Evolutionary conservation across 768 basidiomycete genomes (phyloP).

Genomic region (Mycena floridula): DNA sequence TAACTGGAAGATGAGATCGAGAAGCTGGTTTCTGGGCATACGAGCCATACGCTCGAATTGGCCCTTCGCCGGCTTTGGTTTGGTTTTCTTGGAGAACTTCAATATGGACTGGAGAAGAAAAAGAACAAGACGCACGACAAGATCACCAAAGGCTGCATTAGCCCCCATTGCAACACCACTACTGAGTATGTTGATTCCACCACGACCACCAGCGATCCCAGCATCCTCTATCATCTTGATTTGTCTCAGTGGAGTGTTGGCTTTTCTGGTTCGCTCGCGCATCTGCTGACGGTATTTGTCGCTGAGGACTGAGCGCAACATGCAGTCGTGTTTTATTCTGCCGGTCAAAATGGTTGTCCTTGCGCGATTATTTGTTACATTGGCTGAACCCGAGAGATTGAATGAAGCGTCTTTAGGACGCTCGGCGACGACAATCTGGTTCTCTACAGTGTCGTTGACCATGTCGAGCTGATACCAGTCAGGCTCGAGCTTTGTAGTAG

Average conservation of each 20-base stretch:
- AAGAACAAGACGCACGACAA: conserved; percentile 62
- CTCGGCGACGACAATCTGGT: conserved; percentile 82
- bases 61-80: conserved; percentile 61
- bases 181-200: conserved; percentile 72
- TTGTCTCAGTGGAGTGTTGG: conserved; percentile 60
- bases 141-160: conserved; percentile 52
- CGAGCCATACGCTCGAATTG: conserved; percentile 87
- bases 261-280: conserved; percentile 56
- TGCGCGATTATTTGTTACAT: conserved; percentile 47
- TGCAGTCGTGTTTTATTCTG: conserved; percentile 77
- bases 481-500: conserved; percentile 32
- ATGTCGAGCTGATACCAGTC: conserved; percentile 86
- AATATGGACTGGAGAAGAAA: conserved; percentile 5
- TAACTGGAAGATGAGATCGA: conserved; percentile 73
- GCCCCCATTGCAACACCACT: conserved; percentile 64
- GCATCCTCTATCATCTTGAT: conserved; percentile 74
- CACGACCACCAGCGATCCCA: conserved; percentile 59
- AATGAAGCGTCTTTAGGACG: conserved; percentile 59
- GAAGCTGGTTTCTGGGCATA: conserved; percentile 81
- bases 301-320: conserved; percentile 61
- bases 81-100: conserved; percentile 43
- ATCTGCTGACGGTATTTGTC: conserved; percentile 68
- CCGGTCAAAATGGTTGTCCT: conserved; percentile 77
- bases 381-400: conserved; percentile 30
- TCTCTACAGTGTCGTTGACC: conserved; percentile 78